Evolutionary conservation across 805 yeast genomes (phyloP).

Genomic region (Starmerella riodocensis): DNA sequence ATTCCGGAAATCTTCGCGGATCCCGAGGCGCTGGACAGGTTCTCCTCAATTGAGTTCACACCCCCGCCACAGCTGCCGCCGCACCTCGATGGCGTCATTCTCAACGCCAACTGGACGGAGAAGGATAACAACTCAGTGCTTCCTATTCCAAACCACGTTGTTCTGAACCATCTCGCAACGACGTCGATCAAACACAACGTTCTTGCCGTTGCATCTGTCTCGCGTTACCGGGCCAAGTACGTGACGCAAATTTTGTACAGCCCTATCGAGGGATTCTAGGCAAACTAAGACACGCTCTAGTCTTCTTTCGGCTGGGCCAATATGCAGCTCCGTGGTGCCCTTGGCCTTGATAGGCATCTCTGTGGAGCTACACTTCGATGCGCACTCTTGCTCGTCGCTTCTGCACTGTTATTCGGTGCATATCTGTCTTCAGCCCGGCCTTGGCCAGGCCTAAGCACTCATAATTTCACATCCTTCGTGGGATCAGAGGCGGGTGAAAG

Average conservation of each 20-base stretch:
- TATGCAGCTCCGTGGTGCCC: no score
- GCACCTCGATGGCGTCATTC: conserved; percentile 83
- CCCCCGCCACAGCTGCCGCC: conserved; percentile 97
- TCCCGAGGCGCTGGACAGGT: conserved; percentile 33
- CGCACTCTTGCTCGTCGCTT: no score
- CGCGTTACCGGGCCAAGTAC: conserved; percentile 81
- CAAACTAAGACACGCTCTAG: no score
- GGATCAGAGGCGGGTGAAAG: no score
- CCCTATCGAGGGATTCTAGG: conserved; percentile 41
- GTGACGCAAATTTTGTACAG: conserved; percentile 87
- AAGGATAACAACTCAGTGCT: conserved; percentile 80
- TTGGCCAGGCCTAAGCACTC: no score
- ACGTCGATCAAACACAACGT: conserved; percentile 89
- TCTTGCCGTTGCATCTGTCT: conserved; percentile 82
- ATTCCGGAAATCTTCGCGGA: conserved; percentile 33
- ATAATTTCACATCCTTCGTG: no score
- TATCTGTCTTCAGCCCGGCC: no score
- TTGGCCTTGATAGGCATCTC: no score
- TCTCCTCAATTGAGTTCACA: conserved; percentile 33
- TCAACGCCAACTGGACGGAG: conserved; percentile 58
- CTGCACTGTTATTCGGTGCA: no score
- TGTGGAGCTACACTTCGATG: no score
- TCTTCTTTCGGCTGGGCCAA: no score
- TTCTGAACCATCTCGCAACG: conserved; percentile 86
- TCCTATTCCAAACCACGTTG: conserved; percentile 91